Conservation (phyloP, 2,329 filamentous ascomycete species). For the Pseudogymnoascus sp. region DNA sequence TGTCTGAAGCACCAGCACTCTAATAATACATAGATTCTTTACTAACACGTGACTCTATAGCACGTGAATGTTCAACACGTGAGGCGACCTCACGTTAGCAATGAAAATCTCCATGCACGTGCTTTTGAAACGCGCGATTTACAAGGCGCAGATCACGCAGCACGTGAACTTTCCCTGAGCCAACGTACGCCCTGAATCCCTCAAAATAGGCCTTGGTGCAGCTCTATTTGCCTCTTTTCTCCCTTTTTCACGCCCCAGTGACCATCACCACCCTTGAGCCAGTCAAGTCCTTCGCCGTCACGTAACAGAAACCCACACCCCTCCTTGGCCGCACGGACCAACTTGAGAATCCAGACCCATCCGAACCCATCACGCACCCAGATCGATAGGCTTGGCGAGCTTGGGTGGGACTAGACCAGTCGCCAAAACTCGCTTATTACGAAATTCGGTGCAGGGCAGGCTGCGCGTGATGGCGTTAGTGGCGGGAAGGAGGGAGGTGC, state of each 20-base stretch:
- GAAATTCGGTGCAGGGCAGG: neutral
- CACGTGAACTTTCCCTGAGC: neutral
- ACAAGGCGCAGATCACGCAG: neutral
- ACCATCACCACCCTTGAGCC: slow-evolving; percentile 12
- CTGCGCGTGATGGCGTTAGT: slow-evolving; percentile 7
- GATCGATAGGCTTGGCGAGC: neutral
- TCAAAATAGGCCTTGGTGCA: neutral
- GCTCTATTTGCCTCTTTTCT: neutral
- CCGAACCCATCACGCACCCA: neutral
- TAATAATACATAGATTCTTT: neutral
- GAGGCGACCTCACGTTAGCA: neutral
- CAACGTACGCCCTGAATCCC: neutral
- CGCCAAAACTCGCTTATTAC: neutral
- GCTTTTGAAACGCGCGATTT: neutral
- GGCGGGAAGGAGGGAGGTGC: neutral
- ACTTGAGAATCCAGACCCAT: neutral
- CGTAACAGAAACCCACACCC: neutral
- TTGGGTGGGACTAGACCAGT: neutral
- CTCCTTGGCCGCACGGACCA: neutral
- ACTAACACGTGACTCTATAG: too few relatives aligned
- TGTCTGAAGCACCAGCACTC: neutral
- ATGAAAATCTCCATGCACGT: neutral
- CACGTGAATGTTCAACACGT: too few relatives aligned
- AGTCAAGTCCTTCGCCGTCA: neutral
- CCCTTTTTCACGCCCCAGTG: slow-evolving; percentile 21